Base-by-base conservation (phyloP, 306 rosid genomes). In the Trifolium repens region DNA sequence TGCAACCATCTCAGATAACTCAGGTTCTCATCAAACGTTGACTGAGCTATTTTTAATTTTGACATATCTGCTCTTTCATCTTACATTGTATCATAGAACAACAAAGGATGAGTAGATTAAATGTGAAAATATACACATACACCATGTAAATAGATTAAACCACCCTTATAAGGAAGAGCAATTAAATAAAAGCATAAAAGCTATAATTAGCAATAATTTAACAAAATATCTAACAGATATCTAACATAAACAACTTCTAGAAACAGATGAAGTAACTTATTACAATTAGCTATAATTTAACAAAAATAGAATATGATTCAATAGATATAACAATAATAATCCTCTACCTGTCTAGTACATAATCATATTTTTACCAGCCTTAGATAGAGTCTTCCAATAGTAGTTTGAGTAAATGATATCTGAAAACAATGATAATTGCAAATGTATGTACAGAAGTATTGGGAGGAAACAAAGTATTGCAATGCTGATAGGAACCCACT, bases 1-100 rank as follows among this genome's bases (percentile, higher is more conserved):
- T 86, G 74, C 88, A 80, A 71, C 89, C 90, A 26, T 84, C 87
- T 42, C 46, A 42, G 46, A 42, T 42, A 0, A 8, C 8, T 42
- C 12, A 9, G 46, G 46, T 42, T 2, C 8, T 42, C 46, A 8
- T 42, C 46, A 9, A 10, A 43, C 13, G 10, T 43, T 43, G 3
- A 43, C 4, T 10, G 49, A 11, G 11, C 49, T 12, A 43, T 43
- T 43, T 43, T 43, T 1, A 43, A 10, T 43, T 44, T 44, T 2
- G 49, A 11, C 5, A 44, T 2, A 12, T 2, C 10, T 44, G 15
- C 15, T 43, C 13, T 2, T 43, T 10, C 14, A 43, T 10, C 5
- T 43, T 3, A 43, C 14, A 10, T 43, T 10, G 14, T 43, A 2
- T 44, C 15, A 11, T 44, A 3, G 5, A 43, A 43, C 15, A 43